A percentile compares a stretch with the other conserved stretches of the same genome.
Conservation (phyloP, 306 rosid genomes). For the Inga oerstediana region DNA sequence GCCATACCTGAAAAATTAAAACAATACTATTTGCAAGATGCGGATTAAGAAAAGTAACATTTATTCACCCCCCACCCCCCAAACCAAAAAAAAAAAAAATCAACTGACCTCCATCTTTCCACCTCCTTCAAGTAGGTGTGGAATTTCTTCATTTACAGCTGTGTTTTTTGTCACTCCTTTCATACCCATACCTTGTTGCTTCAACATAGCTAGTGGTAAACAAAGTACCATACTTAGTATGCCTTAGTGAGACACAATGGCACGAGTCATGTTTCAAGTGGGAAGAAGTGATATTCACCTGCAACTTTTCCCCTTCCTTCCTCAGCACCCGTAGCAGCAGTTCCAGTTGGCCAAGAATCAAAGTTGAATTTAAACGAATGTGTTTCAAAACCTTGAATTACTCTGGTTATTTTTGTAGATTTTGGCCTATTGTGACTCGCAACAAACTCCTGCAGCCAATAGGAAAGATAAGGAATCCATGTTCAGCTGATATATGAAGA, state of each 20-base stretch:
- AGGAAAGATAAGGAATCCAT: constrained; percentile 33
- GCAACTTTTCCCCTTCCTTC: constrained; percentile 99
- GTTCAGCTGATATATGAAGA: constrained; percentile 29
- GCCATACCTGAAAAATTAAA: constrained; percentile 69
- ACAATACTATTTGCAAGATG: constrained; percentile 10
- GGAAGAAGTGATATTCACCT: constrained; percentile 52
- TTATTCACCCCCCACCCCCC: background rate
- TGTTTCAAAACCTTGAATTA: constrained; percentile 93
- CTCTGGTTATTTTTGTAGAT: constrained; percentile 73
- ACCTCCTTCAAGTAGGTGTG: constrained; percentile 92
- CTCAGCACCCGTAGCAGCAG: constrained; percentile 63
- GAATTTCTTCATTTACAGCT: constrained; percentile 82
- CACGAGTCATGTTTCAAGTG: constrained; percentile 23
- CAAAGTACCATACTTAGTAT: constrained; percentile 37
- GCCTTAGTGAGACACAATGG: constrained; percentile 34
- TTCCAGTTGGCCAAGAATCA: constrained; percentile 90
- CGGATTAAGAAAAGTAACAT: background rate
- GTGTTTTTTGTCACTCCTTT: constrained; percentile 74
- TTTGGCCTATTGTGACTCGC: constrained; percentile 81
- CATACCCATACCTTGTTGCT: constrained; percentile 94
- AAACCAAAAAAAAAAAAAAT: too few relatives aligned
- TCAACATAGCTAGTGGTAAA: constrained; percentile 72
- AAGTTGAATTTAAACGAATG: constrained; percentile 92
- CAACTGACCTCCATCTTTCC: constrained; percentile 83
- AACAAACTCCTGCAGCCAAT: constrained; percentile 72